Conservation (phyloP, 192 early-diverging fungal genomes). For the Umbelopsis vinacea region DNA sequence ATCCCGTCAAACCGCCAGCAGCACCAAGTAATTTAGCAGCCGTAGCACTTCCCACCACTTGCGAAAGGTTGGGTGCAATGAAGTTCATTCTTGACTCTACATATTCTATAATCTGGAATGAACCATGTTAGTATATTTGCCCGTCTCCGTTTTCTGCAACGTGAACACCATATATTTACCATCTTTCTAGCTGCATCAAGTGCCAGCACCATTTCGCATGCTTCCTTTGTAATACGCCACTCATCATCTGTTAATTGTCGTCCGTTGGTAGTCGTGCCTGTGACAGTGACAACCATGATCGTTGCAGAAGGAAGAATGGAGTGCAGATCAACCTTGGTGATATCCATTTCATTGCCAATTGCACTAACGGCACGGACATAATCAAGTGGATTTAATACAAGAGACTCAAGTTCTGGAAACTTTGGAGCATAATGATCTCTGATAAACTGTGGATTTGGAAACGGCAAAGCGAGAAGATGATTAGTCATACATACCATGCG, state of each 20-base stretch:
- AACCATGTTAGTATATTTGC: not conserved
- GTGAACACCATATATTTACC: conserved; percentile 33
- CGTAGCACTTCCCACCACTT: conserved; percentile 80
- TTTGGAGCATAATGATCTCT: conserved; percentile 87
- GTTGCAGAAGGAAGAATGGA: conserved; percentile 80
- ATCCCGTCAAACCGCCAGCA: conserved; percentile 83
- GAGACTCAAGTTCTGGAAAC: conserved; percentile 91
- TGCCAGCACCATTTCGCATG: conserved; percentile 76
- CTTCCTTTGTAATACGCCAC: conserved; percentile 70
- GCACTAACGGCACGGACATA: conserved; percentile 85
- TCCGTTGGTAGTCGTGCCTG: conserved; percentile 85
- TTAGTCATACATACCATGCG: not conserved
- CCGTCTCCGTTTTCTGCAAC: not conserved
- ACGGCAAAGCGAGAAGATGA: not conserved
- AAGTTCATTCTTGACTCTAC: conserved; percentile 90
- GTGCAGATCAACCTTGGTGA: conserved; percentile 79
- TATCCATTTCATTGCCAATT: conserved; percentile 81
- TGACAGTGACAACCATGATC: conserved; percentile 91
- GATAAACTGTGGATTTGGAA: conserved; percentile 62
- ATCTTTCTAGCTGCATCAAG: conserved; percentile 73
- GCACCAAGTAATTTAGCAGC: conserved; percentile 92
- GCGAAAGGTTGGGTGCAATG: conserved; percentile 93
- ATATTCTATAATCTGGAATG: conserved; percentile 75
- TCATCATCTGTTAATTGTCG: conserved; percentile 62
- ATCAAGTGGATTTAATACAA: conserved; percentile 87